Percentiles rank a stretch among this genome's conserved stretches.
Evolutionary conservation across 2,329 filamentous ascomycete species (phyloP).

Genomic region (Pseudogymnoascus pannorum): DNA sequence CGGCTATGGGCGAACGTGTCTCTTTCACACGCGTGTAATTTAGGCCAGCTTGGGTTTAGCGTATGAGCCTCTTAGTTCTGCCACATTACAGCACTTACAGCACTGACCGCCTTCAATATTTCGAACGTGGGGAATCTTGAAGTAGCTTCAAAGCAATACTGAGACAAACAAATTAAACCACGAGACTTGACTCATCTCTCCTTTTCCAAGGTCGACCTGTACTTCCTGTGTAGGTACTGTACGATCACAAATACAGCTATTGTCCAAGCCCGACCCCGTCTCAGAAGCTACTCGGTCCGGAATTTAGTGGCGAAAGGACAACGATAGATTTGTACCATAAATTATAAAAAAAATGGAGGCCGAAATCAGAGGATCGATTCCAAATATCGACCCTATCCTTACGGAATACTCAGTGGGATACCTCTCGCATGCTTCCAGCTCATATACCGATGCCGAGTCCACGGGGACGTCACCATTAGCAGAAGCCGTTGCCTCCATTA

Average conservation of each 20-base stretch:
- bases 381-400: constrained; percentile 79
- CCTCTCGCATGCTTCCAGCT: constrained; percentile 82
- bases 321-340: neutral
- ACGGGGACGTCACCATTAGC: constrained; percentile 66
- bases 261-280: neutral
- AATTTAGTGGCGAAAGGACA: neutral
- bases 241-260: constrained; percentile 4
- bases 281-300: constrained; percentile 1
- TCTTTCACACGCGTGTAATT: neutral
- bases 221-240: neutral
- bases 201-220: neutral
- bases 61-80: constrained; percentile 9
- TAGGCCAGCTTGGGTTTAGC: neutral
- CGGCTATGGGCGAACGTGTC: neutral
- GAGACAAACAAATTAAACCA: constrained; percentile 1
- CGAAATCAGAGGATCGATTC: constrained; percentile 76
- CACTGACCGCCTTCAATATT: constrained; percentile 10
- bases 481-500: constrained; percentile 77
- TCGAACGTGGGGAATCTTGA: constrained; percentile 8
- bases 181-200: constrained; percentile 6
- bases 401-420: constrained; percentile 94
- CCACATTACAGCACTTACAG: constrained; percentile 9
- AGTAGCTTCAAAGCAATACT: neutral
- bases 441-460: constrained; percentile 68
- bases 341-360: constrained; percentile 61